These are phyloP conservation scores for Neofusicoccum cordaticola DNA, from an alignment of 2,329 filamentous ascomycete species.

Conservation along the genomic window DNA sequence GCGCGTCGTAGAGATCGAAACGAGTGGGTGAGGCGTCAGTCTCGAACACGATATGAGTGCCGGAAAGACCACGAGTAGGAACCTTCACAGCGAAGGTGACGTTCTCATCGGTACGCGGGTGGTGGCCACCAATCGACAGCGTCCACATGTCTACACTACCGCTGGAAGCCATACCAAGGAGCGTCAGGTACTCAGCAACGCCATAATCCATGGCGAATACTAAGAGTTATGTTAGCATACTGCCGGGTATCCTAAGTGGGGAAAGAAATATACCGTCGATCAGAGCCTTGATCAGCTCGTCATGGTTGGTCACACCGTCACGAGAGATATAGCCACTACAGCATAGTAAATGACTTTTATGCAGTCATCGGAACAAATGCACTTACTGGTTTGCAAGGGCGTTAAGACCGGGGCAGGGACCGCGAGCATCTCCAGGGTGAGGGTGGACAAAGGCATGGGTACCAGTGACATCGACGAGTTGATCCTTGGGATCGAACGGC, in stretches of 20 bases:
- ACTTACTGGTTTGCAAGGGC: not conserved
- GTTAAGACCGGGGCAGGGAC: constrained; percentile 8
- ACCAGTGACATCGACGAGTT: not conserved
- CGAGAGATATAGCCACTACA: not conserved
- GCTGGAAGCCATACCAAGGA: constrained; percentile 45
- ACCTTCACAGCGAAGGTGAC: not conserved
- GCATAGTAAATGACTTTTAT: no score
- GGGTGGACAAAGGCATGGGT: not conserved
- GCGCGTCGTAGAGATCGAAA: constrained; percentile 50
- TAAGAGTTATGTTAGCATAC: not conserved
- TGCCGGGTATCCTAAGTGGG: not conserved
- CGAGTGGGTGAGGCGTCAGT: constrained; percentile 53
- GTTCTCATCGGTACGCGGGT: constrained; percentile 21
- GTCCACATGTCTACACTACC: constrained; percentile 48
- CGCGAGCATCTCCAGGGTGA: not conserved
- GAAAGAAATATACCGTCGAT: constrained; percentile 31
- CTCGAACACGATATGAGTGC: constrained; percentile 56
- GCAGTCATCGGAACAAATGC: no score
- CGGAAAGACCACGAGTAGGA: constrained; percentile 39
- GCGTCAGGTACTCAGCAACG: constrained; percentile 4
- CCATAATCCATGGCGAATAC: not conserved
- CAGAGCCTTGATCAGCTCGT: not conserved
- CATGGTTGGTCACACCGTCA: not conserved
- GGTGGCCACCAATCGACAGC: constrained; percentile 52
- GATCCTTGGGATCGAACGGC: not conserved